Evolutionary conservation across 495 filamentous ascomycete genomes (phyloP).

Genomic region (Peziza echinospora): DNA sequence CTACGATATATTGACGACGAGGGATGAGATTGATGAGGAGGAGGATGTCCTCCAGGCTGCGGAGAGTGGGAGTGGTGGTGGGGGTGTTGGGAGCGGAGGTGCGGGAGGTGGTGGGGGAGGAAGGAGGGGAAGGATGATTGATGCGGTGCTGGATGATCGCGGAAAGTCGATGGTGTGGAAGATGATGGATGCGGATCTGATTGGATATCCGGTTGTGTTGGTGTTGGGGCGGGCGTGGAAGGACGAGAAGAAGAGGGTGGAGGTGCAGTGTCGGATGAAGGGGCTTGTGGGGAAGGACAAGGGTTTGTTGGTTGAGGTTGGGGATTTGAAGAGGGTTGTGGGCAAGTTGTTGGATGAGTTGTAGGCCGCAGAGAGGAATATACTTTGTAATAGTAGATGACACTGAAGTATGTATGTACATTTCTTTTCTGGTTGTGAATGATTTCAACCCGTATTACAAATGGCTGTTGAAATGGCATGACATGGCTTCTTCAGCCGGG

Average conservation of each 20-base stretch:
- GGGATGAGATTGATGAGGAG: not conserved
- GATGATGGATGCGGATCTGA: constrained; percentile 64
- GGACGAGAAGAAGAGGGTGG: constrained; percentile 31
- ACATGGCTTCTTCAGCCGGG: too few species aligned
- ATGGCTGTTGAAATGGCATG: too few species aligned
- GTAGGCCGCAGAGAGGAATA: too few species aligned
- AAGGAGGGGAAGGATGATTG: constrained; percentile 20
- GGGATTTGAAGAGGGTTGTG: not conserved
- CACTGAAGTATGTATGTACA: too few species aligned
- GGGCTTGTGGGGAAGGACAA: constrained; percentile 21
- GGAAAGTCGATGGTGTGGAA: constrained; percentile 53
- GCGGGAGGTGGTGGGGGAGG: too few species aligned
- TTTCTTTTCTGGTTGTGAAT: too few species aligned
- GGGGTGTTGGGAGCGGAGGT: too few species aligned
- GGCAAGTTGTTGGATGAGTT: not conserved
- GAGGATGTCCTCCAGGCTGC: not conserved
- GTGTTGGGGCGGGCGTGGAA: constrained; percentile 58
- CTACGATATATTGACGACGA: constrained; percentile 32
- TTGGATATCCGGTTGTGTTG: constrained; percentile 69
- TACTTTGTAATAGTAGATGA: too few species aligned
- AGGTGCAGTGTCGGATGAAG: constrained; percentile 50
- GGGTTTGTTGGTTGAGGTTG: constrained; percentile 26
- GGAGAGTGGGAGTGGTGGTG: too few species aligned
- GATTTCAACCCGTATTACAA: too few species aligned
- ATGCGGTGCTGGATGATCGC: constrained; percentile 62